Percentiles rank a stretch among this genome's conserved stretches.
Conservation (phyloP, 2,329 filamentous ascomycete genomes). For the Phyllosticta citriasiana region DNA sequence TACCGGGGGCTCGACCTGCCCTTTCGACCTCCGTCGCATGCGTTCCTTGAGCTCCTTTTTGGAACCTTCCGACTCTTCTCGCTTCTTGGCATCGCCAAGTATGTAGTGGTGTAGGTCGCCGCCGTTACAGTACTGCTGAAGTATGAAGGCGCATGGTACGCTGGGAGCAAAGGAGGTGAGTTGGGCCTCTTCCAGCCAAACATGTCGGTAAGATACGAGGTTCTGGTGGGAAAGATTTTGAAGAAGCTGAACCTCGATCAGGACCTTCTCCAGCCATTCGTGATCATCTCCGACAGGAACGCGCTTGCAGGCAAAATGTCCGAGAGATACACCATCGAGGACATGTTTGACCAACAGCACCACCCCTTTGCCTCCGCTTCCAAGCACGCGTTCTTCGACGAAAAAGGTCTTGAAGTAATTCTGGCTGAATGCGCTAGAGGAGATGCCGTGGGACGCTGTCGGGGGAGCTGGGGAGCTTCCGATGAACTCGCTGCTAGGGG, state of each 20-base stretch:
- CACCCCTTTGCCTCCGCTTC: constrained; percentile 86
- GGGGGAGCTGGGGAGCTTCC: constrained; percentile 34
- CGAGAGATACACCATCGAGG: constrained; percentile 78
- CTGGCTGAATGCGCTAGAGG: constrained; percentile 76
- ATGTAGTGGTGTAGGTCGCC: constrained; percentile 87
- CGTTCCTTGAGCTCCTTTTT: constrained; percentile 84
- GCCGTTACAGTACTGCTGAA: constrained; percentile 94
- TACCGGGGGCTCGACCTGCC: constrained; percentile 54
- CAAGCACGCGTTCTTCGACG: constrained; percentile 75
- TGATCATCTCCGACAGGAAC: constrained; percentile 92
- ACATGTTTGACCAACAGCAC: constrained; percentile 90
- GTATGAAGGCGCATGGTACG: constrained; percentile 89
- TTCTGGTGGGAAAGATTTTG: constrained; percentile 91
- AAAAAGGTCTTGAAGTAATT: constrained; percentile 93
- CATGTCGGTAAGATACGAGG: constrained; percentile 90
- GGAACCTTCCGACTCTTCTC: constrained; percentile 44
- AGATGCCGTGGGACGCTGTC: constrained; percentile 55
- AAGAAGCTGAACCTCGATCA: constrained; percentile 86
- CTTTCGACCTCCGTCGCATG: constrained; percentile 71
- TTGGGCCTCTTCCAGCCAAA: constrained; percentile 86
- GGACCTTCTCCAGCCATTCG: constrained; percentile 86
- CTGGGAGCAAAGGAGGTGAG: constrained; percentile 78
- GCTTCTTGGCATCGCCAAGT: constrained; percentile 50
- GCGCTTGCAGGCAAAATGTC: constrained; percentile 91
- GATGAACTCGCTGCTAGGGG: constrained; percentile 42